Percentiles rank a stretch among this genome's conserved stretches.
These are phyloP conservation scores for Akanthomyces lecanii DNA, from an alignment of 2,329 filamentous ascomycete species.

Conservation along the genomic window DNA sequence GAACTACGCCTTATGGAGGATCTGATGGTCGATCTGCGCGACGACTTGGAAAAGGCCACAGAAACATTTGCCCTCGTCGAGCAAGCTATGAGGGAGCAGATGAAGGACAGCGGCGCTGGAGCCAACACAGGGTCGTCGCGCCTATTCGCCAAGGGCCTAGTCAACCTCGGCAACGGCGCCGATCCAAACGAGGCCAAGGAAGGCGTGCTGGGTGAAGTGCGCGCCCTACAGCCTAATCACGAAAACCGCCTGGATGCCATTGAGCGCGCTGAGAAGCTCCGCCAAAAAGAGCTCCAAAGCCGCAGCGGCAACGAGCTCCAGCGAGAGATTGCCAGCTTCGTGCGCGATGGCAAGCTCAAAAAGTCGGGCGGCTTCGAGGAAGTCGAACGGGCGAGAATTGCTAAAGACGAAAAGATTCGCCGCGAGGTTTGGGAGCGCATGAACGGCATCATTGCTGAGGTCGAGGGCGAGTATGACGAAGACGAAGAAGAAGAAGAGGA, in stretches of 20 bases:
- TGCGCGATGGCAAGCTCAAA: constrained; percentile 86
- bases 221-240: constrained; percentile 90
- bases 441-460: constrained; percentile 49
- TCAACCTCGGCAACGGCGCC: constrained; percentile 47
- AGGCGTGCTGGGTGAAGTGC: constrained; percentile 85
- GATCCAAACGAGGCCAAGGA: constrained; percentile 85
- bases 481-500: constrained; percentile 20
- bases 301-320: constrained; percentile 72
- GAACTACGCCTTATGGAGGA: constrained; percentile 96
- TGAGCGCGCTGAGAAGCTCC: constrained; percentile 87
- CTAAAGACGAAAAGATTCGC: constrained; percentile 81
- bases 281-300: constrained; percentile 81
- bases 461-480: constrained; percentile 24
- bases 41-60: constrained; percentile 90
- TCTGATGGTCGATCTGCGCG: constrained; percentile 82
- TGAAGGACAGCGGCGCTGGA: constrained; percentile 64
- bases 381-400: constrained; percentile 75
- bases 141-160: constrained; percentile 52
- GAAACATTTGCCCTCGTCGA: constrained; percentile 94
- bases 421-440: constrained; percentile 71
- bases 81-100: constrained; percentile 96
- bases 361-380: constrained; percentile 96
- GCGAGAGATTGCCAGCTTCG: constrained; percentile 79
- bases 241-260: constrained; percentile 91
- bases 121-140: constrained; percentile 48